Evolutionary conservation across 2,329 filamentous ascomycete species (phyloP), one percentile per base, ranked within the genome.

Genomic region (Endocalyx cinctus): DNA sequence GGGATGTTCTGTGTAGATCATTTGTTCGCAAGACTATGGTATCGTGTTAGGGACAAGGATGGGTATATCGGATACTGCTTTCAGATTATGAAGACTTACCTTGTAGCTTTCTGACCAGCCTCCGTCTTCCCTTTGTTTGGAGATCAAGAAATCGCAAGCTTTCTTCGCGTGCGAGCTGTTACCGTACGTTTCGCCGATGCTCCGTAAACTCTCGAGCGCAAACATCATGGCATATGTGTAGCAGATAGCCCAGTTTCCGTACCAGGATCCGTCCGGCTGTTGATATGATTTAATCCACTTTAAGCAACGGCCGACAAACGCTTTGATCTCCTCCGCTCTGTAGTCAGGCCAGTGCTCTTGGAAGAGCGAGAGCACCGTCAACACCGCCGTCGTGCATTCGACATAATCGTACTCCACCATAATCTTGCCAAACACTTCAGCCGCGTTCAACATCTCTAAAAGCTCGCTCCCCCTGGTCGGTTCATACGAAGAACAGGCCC

Each of bases 351-450:
- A 94, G 57, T 85, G 72, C 51, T 83, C 74, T 45, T 77, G 76
- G 67, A 97, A 97, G 2, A 90, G 70, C 5, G 82, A 84, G 14
- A 98, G 69, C 0, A 86, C 88, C 2, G 87, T 96, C 4, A 98
- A 84, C 18, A 88, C 87, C 1, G 92, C 89, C 3, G 92, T 97
- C 1, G 92, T 98, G 67, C 92, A 98, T 60, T 98, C 92, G 0
- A 90, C 88, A 54, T 98, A 97, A 58, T 95, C 87, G 58, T 98
- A 98, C 55, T 97, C 90, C 34, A 98, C 83, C 92, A 98, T 98
- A 64, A 98, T 98, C 14, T 82, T 77, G 11, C 87, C 89, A 59
- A 98, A 98, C 0, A 98, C 89, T 58, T 98, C 92, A 2, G 92
- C 92, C 0, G 90, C 90, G 52, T 98, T 98, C 27, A 98, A 74